Evolutionary conservation across 2,329 filamentous ascomycete genomes (phyloP).

Genomic region (Trichophyton equinum): DNA sequence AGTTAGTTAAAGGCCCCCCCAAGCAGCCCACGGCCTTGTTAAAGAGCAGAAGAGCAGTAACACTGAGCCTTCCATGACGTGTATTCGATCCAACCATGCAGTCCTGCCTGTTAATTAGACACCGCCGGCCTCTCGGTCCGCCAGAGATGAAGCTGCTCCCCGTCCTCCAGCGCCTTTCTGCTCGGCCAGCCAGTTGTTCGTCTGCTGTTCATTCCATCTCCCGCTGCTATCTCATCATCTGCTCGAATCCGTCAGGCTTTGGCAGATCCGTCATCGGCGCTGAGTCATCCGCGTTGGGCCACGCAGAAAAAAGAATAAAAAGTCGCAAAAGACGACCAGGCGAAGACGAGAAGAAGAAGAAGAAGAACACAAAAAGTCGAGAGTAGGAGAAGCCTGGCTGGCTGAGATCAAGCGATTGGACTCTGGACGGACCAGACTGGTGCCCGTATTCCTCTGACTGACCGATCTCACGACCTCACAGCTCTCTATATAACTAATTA

Average conservation of each 20-base stretch:
- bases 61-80: background rate
- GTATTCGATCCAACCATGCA: background rate
- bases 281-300: constrained; percentile 6
- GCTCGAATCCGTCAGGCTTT: no score
- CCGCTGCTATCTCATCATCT: no score
- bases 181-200: no score
- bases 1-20: background rate
- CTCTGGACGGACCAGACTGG: background rate
- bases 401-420: background rate
- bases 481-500: no score
- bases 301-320: constrained; percentile 1
- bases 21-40: background rate
- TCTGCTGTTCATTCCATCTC: no score
- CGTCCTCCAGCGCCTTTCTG: no score
- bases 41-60: no score
- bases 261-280: background rate
- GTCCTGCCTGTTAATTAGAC: background rate
- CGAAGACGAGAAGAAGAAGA: background rate
- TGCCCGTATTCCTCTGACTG: background rate
- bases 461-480: background rate
- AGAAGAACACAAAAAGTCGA: background rate
- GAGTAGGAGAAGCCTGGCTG: background rate
- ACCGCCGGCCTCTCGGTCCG: background rate
- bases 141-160: background rate
- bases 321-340: background rate